Evolutionary conservation across 331 rosid species (phyloP).

Genomic region (Pyracantha coccinea): DNA sequence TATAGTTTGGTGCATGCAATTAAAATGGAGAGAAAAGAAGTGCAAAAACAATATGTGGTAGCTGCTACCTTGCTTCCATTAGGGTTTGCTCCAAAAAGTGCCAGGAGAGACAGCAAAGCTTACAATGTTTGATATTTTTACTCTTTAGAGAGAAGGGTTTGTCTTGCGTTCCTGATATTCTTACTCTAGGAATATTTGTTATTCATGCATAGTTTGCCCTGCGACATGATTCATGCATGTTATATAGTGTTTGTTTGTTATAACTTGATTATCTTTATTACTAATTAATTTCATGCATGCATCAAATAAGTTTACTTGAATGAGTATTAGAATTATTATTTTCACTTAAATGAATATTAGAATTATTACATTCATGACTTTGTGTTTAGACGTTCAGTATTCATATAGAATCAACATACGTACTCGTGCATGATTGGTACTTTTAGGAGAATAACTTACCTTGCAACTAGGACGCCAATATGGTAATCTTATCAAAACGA

Average conservation of each 20-base stretch:
- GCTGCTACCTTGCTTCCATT: slow-evolving; percentile 31
- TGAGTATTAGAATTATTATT: no score
- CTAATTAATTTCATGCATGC: background rate
- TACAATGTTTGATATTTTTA: background rate
- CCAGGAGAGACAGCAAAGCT: background rate
- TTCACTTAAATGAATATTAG: no score
- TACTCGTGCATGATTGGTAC: background rate
- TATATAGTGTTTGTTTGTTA: background rate
- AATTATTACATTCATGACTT: no score
- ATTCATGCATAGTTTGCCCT: background rate
- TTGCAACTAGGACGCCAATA: background rate
- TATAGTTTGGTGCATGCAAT: slow-evolving; percentile 11
- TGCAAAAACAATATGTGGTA: background rate
- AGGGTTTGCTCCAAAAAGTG: slow-evolving; percentile 13
- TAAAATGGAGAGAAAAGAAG: background rate
- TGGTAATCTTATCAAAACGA: no score
- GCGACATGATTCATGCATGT: background rate
- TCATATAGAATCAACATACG: no score
- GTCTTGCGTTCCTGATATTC: background rate
- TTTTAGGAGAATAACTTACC: background rate
- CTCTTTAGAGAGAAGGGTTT: slow-evolving; percentile 7
- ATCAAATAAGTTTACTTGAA: background rate
- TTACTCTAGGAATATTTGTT: slow-evolving; percentile 7
- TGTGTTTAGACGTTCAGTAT: background rate
- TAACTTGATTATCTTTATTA: background rate